Percentiles rank a stretch among this genome's conserved stretches.
Conservation (phyloP, 2,329 filamentous ascomycete species). For the Colletotrichum sidae region DNA sequence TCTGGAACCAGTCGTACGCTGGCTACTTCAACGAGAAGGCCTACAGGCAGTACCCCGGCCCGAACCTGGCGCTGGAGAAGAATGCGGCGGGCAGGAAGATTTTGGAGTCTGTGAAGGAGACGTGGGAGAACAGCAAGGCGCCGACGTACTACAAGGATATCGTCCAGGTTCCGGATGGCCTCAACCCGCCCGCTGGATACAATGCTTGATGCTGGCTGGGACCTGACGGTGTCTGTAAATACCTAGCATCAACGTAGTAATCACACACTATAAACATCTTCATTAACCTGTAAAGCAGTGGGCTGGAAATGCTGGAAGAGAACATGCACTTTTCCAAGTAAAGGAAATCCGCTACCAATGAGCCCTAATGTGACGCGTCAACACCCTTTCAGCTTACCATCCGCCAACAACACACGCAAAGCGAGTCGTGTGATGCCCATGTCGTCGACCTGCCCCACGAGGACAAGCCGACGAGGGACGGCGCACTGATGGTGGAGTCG, state of each 20-base stretch:
- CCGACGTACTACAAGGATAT: slow-evolving; percentile 57
- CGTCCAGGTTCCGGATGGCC: slow-evolving; percentile 55
- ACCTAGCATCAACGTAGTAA: too few species aligned
- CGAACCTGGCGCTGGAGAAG: slow-evolving; percentile 50
- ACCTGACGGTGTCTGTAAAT: too few species aligned
- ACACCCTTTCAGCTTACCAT: too few species aligned
- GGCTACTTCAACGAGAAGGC: slow-evolving; percentile 56
- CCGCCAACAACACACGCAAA: too few species aligned
- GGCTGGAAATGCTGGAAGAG: too few species aligned
- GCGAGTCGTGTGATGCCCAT: not conserved
- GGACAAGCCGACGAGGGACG: not conserved
- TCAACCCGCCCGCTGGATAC: slow-evolving; percentile 56
- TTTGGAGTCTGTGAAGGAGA: slow-evolving; percentile 50
- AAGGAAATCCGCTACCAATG: too few species aligned
- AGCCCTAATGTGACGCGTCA: too few species aligned
- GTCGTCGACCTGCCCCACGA: slow-evolving; percentile 8
- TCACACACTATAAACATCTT: slow-evolving; percentile 1
- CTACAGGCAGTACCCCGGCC: slow-evolving; percentile 52
- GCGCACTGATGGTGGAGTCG: slow-evolving; percentile 4
- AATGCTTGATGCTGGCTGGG: not conserved
- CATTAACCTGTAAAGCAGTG: not conserved
- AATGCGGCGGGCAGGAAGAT: slow-evolving; percentile 49
- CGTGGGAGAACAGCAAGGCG: slow-evolving; percentile 51
- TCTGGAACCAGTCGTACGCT: slow-evolving; percentile 66
- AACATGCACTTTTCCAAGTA: too few species aligned